These are phyloP conservation scores for Penicillium sp. DNA, from an alignment of 2,329 filamentous ascomycete species.

Conservation along the genomic window DNA sequence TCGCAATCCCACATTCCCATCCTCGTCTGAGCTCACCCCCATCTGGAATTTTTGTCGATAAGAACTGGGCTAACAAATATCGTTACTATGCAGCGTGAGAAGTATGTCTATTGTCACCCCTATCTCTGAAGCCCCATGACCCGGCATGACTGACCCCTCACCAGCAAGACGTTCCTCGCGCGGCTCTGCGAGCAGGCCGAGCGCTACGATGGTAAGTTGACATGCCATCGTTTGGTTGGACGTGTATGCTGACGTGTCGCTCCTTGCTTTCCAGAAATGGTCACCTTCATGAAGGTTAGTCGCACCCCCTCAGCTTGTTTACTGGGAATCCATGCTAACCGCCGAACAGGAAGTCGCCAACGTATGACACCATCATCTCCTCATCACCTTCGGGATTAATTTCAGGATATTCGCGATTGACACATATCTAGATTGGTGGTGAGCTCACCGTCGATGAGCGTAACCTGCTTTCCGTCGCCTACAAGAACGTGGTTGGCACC, in stretches of 20 bases:
- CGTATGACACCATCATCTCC: conserved; percentile 49
- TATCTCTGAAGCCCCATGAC: conserved; percentile 11
- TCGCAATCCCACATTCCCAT: conserved; percentile 21
- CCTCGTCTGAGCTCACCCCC: conserved; percentile 9
- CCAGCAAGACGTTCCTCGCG: conserved; percentile 99
- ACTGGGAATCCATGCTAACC: conserved; percentile 25
- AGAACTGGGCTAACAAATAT: conserved; percentile 35
- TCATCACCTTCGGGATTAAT: conserved; percentile 6
- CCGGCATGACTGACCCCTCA: conserved; percentile 38
- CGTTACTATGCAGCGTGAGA: conserved; percentile 60
- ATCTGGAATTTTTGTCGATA: conserved; percentile 32
- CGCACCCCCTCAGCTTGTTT: conserved; percentile 25
- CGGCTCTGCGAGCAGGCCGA: conserved; percentile 99
- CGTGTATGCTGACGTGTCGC: conserved; percentile 23
- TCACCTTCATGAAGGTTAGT: conserved; percentile 93
- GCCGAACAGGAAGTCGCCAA: conserved; percentile 81
- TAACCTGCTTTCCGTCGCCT: conserved; percentile 96
- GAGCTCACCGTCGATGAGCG: conserved; percentile 69
- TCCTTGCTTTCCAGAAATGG: conserved; percentile 68
- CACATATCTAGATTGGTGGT: conserved; percentile 55
- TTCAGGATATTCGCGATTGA: conserved; percentile 17
- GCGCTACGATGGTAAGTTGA: conserved; percentile 84
- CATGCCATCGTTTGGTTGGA: background rate
- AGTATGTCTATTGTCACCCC: conserved; percentile 51
- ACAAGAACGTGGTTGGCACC: conserved; percentile 99